Conservation (phyloP, 495 filamentous ascomycete genomes). For the Hypoxylon cercidicola region DNA sequence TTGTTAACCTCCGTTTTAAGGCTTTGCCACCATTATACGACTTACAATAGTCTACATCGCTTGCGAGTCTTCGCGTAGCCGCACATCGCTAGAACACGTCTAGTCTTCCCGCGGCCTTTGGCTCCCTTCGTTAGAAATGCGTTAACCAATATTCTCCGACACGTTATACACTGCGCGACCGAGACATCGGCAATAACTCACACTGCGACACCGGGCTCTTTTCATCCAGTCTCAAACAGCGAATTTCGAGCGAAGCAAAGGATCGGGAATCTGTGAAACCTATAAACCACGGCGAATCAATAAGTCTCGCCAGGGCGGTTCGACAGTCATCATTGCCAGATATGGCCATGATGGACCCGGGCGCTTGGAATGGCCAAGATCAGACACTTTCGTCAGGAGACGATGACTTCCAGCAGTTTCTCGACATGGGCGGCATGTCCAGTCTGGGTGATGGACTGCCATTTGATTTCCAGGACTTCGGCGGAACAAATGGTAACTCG, state of each 20-base stretch:
- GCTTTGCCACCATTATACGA: constrained; percentile 14
- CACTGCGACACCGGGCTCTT: constrained; percentile 2
- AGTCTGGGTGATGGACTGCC: constrained; percentile 56
- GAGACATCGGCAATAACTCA: constrained; percentile 20
- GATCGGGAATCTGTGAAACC: constrained; percentile 10
- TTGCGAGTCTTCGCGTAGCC: constrained; percentile 14
- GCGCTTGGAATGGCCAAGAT: constrained; percentile 60
- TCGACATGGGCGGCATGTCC: constrained; percentile 63
- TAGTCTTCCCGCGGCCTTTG: constrained; percentile 19
- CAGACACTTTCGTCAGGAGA: constrained; percentile 58
- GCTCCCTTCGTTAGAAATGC: constrained; percentile 27
- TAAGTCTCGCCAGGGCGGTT: not conserved
- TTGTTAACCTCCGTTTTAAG: constrained; percentile 25
- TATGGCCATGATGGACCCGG: constrained; percentile 59
- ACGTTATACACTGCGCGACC: constrained; percentile 32
- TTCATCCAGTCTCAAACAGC: not conserved
- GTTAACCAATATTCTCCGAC: constrained; percentile 24
- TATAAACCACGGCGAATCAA: constrained; percentile 13
- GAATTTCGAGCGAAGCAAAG: constrained; percentile 8
- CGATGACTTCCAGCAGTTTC: constrained; percentile 66
- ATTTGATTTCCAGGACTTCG: constrained; percentile 62
- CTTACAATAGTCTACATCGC: not conserved
- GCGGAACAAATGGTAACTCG: constrained; percentile 45
- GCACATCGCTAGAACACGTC: constrained; percentile 20
- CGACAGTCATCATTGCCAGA: constrained; percentile 8